phyloP scores from a whole-genome alignment of 441 rosid genomes.

The Mallotus japonicus region DNA sequence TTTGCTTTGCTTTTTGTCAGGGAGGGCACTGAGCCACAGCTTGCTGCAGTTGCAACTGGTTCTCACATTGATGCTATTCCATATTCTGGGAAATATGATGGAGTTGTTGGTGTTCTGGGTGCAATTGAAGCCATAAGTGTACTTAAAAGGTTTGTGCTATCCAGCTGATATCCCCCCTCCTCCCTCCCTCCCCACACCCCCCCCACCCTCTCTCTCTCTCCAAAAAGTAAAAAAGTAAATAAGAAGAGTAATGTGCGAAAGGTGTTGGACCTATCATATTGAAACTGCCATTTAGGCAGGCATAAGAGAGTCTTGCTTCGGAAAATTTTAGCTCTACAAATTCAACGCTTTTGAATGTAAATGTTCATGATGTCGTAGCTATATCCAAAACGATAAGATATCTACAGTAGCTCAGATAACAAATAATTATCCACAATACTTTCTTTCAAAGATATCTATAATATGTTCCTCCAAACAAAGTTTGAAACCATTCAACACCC shows the following conservation, averaged over 20 bases:
- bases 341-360: not conserved
- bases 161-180: not conserved
- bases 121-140: conserved; percentile 88
- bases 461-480: not conserved
- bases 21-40: conserved; percentile 69
- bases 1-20: conserved; percentile 35
- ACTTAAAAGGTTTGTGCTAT: conserved; percentile 54
- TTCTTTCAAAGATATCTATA: not conserved
- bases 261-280: not conserved
- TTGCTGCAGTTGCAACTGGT: conserved; percentile 75
- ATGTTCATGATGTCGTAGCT: not conserved
- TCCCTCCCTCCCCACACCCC: too few species aligned
- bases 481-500: not conserved
- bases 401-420: not conserved
- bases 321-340: not conserved
- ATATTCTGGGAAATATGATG: conserved; percentile 89
- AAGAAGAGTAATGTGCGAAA: not conserved
- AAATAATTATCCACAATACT: not conserved
- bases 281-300: not conserved
- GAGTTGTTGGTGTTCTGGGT: conserved; percentile 92
- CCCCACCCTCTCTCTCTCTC: too few species aligned
- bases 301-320: not conserved
- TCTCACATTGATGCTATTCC: conserved; percentile 98
- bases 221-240: too few species aligned
- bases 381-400: not conserved